Base-by-base conservation (phyloP, 1,284 basidiomycete species). In the Rhodotorula sp. region DNA sequence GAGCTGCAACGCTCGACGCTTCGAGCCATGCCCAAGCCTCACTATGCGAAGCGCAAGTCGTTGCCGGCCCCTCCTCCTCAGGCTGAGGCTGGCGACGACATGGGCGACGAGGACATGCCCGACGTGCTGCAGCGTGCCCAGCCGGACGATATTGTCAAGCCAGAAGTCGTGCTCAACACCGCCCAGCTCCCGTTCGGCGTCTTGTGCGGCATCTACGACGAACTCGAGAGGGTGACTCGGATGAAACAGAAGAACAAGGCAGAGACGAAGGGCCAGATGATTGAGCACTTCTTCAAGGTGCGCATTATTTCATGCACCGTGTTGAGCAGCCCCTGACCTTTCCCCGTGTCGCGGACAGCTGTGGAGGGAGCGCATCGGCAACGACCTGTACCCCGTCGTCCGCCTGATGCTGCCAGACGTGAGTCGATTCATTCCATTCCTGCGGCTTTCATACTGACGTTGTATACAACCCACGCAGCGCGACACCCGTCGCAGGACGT, bases 401-500 rank as follows among this genome's bases (percentile, higher is more conserved):
- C 80, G 84, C 54, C 77, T 85, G 2, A 71, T 85, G 8, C 75
- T 85, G 2, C 84, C 84, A 29, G 83, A 85, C 47, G 84, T 84
- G 57, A 76, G 83, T 73, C 29, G 26, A 43, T 26, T 16, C 58
- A 20, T 29, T 43, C 21, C 0, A 16, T 29, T 21, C 31, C 23
- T 31, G 52, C 7, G 4, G 4, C 7, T 20, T 14, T n/a, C 15
- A 21, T n/a, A 31, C 3, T 12, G 7, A 18, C 8, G 2, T 2
- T 26, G 23, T 23, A 0, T 5, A 3, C 52, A n/a, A 29, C 16
- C 20, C 10, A 8, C 31, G 3, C 80, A 97, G 93, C 91, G 92
- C 86, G 94, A 97, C 80, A 86, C 90, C 49, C 92, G 96, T 75
- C 87, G 94, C 63, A 87, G 91, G 0, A 89, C 93, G 0, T 97